Conservation (phyloP, 148 eudicot genomes). For the Beta vulgaris region DNA sequence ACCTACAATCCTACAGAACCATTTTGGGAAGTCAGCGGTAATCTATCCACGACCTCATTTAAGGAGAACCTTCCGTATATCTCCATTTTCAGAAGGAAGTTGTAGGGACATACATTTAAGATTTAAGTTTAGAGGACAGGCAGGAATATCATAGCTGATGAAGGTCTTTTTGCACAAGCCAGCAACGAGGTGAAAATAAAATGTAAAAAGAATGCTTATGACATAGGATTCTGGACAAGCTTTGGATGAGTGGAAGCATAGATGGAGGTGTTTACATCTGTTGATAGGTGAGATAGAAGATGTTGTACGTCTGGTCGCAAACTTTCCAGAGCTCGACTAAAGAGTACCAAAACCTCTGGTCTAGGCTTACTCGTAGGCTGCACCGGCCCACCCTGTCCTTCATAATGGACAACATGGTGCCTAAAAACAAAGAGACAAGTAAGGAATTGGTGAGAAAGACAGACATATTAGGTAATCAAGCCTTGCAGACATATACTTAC, state of each 20-base stretch:
- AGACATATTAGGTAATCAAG: not conserved
- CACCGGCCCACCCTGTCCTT: slow-evolving; percentile 94
- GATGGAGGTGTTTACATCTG: slow-evolving; percentile 68
- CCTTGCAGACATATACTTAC: slow-evolving; percentile 45
- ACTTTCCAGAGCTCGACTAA: slow-evolving; percentile 61
- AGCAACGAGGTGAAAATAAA: not conserved
- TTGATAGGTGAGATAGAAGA: slow-evolving; percentile 74
- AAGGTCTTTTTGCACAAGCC: not conserved
- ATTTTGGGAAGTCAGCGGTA: no score
- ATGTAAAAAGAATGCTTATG: slow-evolving; percentile 7
- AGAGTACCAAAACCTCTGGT: slow-evolving; percentile 65
- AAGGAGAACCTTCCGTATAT: no score
- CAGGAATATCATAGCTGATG: not conserved
- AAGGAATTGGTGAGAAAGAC: not conserved
- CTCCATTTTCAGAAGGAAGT: no score
- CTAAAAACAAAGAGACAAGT: slow-evolving; percentile 33
- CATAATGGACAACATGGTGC: slow-evolving; percentile 83
- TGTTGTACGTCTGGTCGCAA: slow-evolving; percentile 82
- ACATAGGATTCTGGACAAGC: slow-evolving; percentile 30
- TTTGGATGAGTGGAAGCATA: slow-evolving; percentile 89
- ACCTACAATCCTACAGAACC: no score
- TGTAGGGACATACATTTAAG: no score
- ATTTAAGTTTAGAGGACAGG: not conserved
- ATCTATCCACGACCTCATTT: no score
- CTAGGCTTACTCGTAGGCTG: slow-evolving; percentile 77